Evolutionary conservation across 179 eudicot species (phyloP), one percentile per base, ranked within the genome.

Genomic region (Dionaea muscipula): DNA sequence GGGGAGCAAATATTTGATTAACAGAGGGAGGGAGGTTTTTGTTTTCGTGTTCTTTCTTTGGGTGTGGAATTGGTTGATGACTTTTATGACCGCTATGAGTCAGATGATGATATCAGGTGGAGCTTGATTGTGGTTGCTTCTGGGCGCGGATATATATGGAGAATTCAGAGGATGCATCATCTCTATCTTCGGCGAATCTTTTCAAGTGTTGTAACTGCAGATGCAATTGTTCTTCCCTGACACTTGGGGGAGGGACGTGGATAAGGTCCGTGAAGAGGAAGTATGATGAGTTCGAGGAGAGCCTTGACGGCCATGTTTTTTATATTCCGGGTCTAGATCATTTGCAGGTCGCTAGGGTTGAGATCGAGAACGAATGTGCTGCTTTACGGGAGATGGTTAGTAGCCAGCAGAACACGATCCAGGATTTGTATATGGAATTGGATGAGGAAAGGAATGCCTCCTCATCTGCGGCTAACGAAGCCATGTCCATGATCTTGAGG

Each of bases 401-500:
- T 50, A 81, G 63, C 57, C 94, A 85, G 31, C 96, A 88, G 67
- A 62, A 63, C 33, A 81, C 80, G 4, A 81, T 88, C 40, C 74
- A 82, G 61, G 95, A 82, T 17, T 68, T 88, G 47, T 71, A 69
- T 47, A 18, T 67, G 20, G 96, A 88, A 44, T 60, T 88, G 74
- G 96, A 88, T 5, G 95, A 88, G 70, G 96, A 88, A 72, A 81
- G 96, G 51, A 81, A 88, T 44, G 96, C 96, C 0, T 65, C 96
- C 20, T 85, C 97, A 0, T 83, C 97, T 1, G 95, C 97, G 62
- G 87, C 97, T 19, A 83, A 76, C 41, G 97, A 88, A 70, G 90
- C 96, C 21, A 88, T 88, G 96, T 85, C 96, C 0, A 88, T 88
- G 96, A 88, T 88, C 44, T 71, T 85, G 73, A 82, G 86, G 75